Conservation (phyloP, 1,139 yeast genomes). For the Zygosaccharomyces sapae region DNA sequence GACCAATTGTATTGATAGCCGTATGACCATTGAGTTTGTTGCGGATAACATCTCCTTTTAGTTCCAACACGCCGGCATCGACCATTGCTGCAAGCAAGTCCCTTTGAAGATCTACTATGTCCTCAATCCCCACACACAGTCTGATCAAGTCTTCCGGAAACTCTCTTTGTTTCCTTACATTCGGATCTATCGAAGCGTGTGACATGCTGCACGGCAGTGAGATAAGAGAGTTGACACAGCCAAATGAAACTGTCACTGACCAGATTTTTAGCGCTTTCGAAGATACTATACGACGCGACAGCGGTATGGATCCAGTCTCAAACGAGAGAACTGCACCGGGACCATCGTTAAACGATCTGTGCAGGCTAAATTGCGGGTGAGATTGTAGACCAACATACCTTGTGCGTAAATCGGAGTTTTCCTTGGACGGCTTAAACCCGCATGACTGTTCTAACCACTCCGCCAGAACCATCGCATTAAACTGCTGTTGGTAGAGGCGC, state of each 20-base stretch:
- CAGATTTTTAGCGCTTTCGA: conserved; percentile 56
- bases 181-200: conserved; percentile 90
- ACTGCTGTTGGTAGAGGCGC: conserved; percentile 82
- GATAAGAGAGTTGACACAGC: conserved; percentile 86
- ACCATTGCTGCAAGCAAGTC: conserved; percentile 70
- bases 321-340: conserved; percentile 86
- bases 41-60: conserved; percentile 29
- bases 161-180: conserved; percentile 78
- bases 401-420: conserved; percentile 43
- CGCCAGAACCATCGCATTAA: conserved; percentile 70
- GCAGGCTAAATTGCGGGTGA: conserved; percentile 79
- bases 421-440: conserved; percentile 37
- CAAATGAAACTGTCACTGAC: conserved; percentile 90
- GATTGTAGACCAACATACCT: conserved; percentile 79
- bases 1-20: conserved; percentile 21
- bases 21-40: conserved; percentile 24
- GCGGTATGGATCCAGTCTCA: conserved; percentile 72
- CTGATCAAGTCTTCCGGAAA: conserved; percentile 89
- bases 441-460: conserved; percentile 63
- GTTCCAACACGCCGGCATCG: conserved; percentile 48
- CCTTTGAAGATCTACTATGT: conserved; percentile 52
- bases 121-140: conserved; percentile 71
- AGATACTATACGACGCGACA: conserved; percentile 72
- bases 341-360: conserved; percentile 72
- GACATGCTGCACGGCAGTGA: conserved; percentile 95